Base-by-base conservation (phyloP, 257 asterid genomes). In the Prunella vulgaris region DNA sequence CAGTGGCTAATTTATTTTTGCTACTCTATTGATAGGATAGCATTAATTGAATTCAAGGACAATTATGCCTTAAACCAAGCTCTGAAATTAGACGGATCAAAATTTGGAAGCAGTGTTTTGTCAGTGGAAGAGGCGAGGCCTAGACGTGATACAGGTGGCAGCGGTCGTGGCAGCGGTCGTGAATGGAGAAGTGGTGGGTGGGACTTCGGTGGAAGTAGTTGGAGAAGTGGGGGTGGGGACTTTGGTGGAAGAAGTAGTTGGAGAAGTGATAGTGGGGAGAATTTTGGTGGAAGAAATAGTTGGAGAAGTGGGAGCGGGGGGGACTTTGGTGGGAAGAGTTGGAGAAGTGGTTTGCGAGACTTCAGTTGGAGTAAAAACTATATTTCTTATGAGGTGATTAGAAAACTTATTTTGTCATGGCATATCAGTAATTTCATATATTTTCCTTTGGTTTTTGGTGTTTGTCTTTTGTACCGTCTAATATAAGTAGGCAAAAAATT, bases 21-120 rank as follows among this genome's bases (percentile, higher is more conserved):
- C 12, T 74, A 24, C 3, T 60, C 66, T 60, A 7, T 25, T 15
- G 38, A 37, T 85, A 90, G 99, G 76, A 79, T 93, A 32, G 96
- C 96, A 21, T 93, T 80, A 75, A 48, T 93, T 5, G 84, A 83
- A 51, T 93, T 90, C 48, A 58, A 72, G 28, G 87, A 84, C 60
- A 44, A 44, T 13, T 80, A 65, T 46, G 85, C 81, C 35, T 40
- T 82, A 12, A 79, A 67, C 81, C 75, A 82, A 70, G 99, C 99
- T 10, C 64, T 90, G 70, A 84, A 79, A 68, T 73, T 84, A 9
- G 76, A 87, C 70, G 80, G 87, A 10, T 86, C 95, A 10, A 74
- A 77, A 21, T n/a, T 84, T 22, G 87, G 85, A 35, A 84, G 70
- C 18, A 56, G 62, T 60, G 21, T 13, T 17, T 32, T 60, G 27